A percentile compares a stretch with the other conserved stretches of the same genome.
phyloP scores from a whole-genome alignment of 2,329 filamentous ascomycete species.

The Xylaria sp. region DNA sequence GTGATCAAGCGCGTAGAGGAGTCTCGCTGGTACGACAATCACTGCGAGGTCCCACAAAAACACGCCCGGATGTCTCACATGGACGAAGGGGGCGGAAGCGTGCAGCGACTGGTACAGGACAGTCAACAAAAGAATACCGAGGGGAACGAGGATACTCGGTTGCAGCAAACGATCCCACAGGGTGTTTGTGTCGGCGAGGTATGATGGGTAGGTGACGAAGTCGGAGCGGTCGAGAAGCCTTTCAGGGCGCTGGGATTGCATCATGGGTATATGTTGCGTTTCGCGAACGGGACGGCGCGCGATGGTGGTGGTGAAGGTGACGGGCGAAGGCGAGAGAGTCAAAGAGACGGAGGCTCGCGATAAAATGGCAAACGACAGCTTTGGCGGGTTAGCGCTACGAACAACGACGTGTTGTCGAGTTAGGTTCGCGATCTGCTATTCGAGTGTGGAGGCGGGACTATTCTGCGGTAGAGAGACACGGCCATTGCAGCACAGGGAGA shows the following conservation, averaged over 20 bases:
- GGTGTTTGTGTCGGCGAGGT: conserved; percentile 38
- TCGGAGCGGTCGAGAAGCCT: conserved; percentile 46
- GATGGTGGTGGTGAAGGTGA: conserved; percentile 16
- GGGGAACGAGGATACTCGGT: conserved; percentile 50
- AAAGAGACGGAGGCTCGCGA: not conserved
- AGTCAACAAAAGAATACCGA: conserved; percentile 49
- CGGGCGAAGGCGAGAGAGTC: conserved; percentile 18
- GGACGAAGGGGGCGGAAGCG: conserved; percentile 43
- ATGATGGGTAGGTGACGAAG: conserved; percentile 38
- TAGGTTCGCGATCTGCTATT: conserved; percentile 19
- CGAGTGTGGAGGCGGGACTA: conserved; percentile 24
- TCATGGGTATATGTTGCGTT: conserved; percentile 43
- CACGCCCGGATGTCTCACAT: conserved; percentile 53
- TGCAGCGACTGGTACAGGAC: conserved; percentile 51
- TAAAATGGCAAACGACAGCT: not conserved
- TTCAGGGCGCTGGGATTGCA: conserved; percentile 51
- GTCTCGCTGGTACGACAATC: conserved; percentile 62
- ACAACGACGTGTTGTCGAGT: not conserved
- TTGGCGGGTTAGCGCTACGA: not conserved
- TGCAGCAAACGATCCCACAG: conserved; percentile 50
- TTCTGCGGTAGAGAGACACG: conserved; percentile 30
- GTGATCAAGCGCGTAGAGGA: conserved; percentile 67
- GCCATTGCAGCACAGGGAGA: conserved; percentile 38
- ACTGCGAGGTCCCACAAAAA: conserved; percentile 71
- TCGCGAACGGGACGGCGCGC: conserved; percentile 3